Base-by-base conservation (phyloP, 139 green algal species). In the Chlorella ohadii region DNA sequence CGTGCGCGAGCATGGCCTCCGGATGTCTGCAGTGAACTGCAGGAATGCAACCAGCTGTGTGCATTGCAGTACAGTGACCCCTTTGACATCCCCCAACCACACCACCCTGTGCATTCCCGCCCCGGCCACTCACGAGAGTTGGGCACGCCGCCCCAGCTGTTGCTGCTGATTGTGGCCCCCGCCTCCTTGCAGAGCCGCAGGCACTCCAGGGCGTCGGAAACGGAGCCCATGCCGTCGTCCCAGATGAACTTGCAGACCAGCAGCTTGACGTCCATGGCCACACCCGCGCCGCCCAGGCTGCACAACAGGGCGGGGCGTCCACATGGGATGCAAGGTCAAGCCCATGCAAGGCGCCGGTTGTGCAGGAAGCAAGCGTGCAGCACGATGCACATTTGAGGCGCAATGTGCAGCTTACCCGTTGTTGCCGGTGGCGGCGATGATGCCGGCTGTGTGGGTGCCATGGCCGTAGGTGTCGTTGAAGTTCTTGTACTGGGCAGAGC, bases 391-490 rank as follows among this genome's bases (percentile, higher is more conserved):
- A n/a, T n/a, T 28, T 39, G n/a, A 23, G 28, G 2, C 36, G 2
- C 36, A 25, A 86, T 87, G 25, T 71, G 89, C 73, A 31, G 82
- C 89, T 17, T 77, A 71, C 31, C 31, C 39, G 56, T 93, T 91
- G 72, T 90, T 89, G 51, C 44, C 67, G 39, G 86, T 59, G 7
- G 86, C 91, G 9, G 86, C 91, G 39, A 93, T 82, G 55, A 87
- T 88, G 36, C 90, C 90, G 27, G 90, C 88, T 31, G 85, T 85
- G 82, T 94, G 91, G 1, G 91, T 94, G 47, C 79, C 79, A 34
- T 84, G 79, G 2, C 79, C 79, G 33, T 78, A 75, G 0, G 67
- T 72, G 79, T 84, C 79, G 44, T 90, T 56, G 44, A 81, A 57
- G 82, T 84, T 70, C 5, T 13, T 25, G 47, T 78, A 84, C 20